Percentiles rank a stretch among this genome's conserved stretches.
These are phyloP conservation scores for Fusarium sp. DNA, from an alignment of 2,329 filamentous ascomycete genomes.

Conservation along the genomic window DNA sequence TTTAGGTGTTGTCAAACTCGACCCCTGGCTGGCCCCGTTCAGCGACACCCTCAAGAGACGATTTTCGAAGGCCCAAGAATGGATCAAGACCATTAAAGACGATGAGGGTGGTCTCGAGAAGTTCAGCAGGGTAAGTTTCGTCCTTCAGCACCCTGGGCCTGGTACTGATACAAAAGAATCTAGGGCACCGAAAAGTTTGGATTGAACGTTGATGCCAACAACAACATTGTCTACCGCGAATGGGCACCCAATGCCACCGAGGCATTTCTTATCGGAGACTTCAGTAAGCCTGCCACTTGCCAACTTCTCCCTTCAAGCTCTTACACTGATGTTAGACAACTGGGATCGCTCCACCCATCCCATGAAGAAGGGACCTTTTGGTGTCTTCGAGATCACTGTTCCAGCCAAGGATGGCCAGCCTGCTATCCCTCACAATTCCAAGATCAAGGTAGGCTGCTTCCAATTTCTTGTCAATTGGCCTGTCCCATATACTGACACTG, in stretches of 20 bases:
- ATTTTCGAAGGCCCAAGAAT: conserved; percentile 80
- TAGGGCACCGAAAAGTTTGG: conserved; percentile 88
- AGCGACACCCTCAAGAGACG: conserved; percentile 76
- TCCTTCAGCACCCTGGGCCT: not conserved
- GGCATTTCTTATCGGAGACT: conserved; percentile 90
- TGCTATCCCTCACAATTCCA: conserved; percentile 90
- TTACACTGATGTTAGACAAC: conserved; percentile 65
- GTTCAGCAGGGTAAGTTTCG: conserved; percentile 76
- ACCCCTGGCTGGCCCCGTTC: conserved; percentile 90
- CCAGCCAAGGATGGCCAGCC: conserved; percentile 76
- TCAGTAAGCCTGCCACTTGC: conserved; percentile 67
- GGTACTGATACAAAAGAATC: conserved; percentile 8
- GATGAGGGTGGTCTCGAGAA: conserved; percentile 89
- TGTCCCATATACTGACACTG: not conserved
- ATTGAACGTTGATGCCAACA: conserved; percentile 79
- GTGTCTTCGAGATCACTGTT: conserved; percentile 83
- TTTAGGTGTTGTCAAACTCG: conserved; percentile 82
- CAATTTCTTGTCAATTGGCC: not conserved
- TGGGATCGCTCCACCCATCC: conserved; percentile 85
- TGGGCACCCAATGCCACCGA: conserved; percentile 91
- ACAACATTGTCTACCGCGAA: conserved; percentile 90
- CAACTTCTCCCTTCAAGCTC: conserved; percentile 7
- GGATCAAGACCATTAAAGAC: conserved; percentile 84
- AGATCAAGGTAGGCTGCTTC: conserved; percentile 76
- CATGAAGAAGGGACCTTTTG: conserved; percentile 86